Evolutionary conservation across 2,329 filamentous ascomycete species (phyloP).

Genomic region (Knoxdaviesia capensis): DNA sequence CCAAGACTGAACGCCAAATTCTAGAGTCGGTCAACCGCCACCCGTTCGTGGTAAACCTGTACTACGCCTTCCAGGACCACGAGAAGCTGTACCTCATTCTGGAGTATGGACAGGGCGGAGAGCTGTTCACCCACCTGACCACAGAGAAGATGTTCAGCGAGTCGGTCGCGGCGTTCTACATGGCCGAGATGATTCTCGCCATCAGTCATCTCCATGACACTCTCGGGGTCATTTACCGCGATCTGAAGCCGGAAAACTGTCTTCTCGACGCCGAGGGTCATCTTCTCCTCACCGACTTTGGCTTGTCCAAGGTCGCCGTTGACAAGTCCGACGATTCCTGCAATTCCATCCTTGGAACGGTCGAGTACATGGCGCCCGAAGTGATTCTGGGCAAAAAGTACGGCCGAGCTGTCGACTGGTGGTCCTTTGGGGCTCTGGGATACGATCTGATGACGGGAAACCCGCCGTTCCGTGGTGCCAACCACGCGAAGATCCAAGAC

Average conservation of each 20-base stretch:
- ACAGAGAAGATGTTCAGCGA: conserved; percentile 93
- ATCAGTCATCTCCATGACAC: conserved; percentile 83
- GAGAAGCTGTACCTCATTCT: conserved; percentile 95
- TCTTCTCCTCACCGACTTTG: conserved; percentile 87
- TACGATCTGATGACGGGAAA: conserved; percentile 85
- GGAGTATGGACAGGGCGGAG: conserved; percentile 92
- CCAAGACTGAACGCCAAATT: conserved; percentile 87
- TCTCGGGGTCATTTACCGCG: conserved; percentile 86
- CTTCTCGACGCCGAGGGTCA: conserved; percentile 82
- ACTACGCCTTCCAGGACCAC: conserved; percentile 94
- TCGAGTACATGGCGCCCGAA: conserved; percentile 98
- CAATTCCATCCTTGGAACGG: conserved; percentile 81
- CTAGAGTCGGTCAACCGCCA: conserved; percentile 91
- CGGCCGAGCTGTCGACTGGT: conserved; percentile 93
- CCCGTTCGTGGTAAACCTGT: conserved; percentile 94
- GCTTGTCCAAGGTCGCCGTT: conserved; percentile 81
- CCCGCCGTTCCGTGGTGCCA: conserved; percentile 77
- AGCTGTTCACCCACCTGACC: conserved; percentile 86
- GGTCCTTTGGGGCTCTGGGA: conserved; percentile 85
- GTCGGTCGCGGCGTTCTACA: conserved; percentile 81
- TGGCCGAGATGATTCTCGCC: conserved; percentile 93
- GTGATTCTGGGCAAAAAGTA: conserved; percentile 77
- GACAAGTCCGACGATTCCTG: conserved; percentile 44
- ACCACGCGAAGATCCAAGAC: conserved; percentile 86
- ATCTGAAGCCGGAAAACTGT: conserved; percentile 95